Evolutionary conservation across 78 protist genomes (phyloP).

Genomic region (Mantamonas sphyraenae): DNA sequence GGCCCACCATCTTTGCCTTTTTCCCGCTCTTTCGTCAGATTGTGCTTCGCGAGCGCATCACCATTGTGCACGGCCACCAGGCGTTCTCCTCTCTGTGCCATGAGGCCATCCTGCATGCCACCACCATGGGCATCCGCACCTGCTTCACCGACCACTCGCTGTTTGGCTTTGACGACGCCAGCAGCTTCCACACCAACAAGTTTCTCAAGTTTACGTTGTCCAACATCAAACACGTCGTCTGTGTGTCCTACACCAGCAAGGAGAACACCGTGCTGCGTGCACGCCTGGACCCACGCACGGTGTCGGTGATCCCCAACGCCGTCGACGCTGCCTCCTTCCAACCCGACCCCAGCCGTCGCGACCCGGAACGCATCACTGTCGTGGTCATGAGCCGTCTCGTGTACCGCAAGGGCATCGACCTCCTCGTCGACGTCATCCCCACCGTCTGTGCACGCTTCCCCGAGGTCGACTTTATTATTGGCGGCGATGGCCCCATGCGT

Average conservation of each 20-base stretch:
- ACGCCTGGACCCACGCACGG: conserved; percentile 58
- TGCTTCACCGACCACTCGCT: conserved; percentile 94
- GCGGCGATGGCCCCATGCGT: conserved; percentile 88
- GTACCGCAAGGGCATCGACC: conserved; percentile 86
- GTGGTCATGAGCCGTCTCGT: conserved; percentile 83
- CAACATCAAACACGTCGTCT: conserved; percentile 77
- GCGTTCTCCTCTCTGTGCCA: conserved; percentile 85
- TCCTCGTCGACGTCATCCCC: conserved; percentile 57
- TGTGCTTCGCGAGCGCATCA: conserved; percentile 71
- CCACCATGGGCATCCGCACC: conserved; percentile 67
- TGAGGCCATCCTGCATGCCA: conserved; percentile 78
- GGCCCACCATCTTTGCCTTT: conserved; percentile 68
- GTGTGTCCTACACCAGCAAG: conserved; percentile 87
- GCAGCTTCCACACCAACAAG: conserved; percentile 68
- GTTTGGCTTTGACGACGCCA: conserved; percentile 85
- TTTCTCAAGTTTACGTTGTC: conserved; percentile 63
- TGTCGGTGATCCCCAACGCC: conserved; percentile 94
- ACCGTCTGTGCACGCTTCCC: conserved; percentile 40
- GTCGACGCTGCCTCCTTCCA: conserved; percentile 69
- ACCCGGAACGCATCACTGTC: no score
- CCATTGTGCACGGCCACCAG: conserved; percentile 93
- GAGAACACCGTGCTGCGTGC: conserved; percentile 91
- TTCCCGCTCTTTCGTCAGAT: conserved; percentile 75
- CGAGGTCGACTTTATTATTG: conserved; percentile 66
- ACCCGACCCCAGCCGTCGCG: conserved; percentile 63